Evolutionary conservation across 495 filamentous ascomycete species (phyloP), one percentile per base, ranked within the genome.

Genomic region (Aspergillus haitiensis): DNA sequence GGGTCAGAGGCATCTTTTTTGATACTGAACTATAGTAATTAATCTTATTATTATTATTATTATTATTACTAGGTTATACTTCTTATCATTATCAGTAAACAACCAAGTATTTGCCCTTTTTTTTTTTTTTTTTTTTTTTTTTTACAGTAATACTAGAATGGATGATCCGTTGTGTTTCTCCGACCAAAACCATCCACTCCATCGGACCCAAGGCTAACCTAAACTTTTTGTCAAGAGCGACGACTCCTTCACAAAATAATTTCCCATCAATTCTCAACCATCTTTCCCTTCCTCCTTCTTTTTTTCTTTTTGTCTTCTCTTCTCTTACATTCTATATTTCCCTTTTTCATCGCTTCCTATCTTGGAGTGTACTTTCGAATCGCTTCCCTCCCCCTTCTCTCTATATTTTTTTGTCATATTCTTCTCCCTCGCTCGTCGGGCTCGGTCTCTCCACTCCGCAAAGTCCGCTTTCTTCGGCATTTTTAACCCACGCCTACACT

Each of bases 401-500:
- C 44, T 37, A 46, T 18, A 59, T 18, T 46, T 54, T 54, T 51
- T 53, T 55, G 21, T 27, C 21, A 27, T 27, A 27, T 34, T 8
- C 40, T 44, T 10, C 48, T 52, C 40, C 32, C 12, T 32, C 45
- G 46, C 56, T 55, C 18, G 54, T 60, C 64, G 50, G 60, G 35
- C 21, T 63, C 60, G 46, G 57, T 36, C 45, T 60, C 49, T 56
- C 57, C 63, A 53, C 63, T 61, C 58, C 63, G 56, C 59, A 59
- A 45, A 59, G 47, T 51, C 57, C 60, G 59, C 52, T 57, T 66
- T 59, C 64, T 66, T 66, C 64, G 60, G 60, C 55, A 51, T 58
- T 54, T 55, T 55, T 54, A 56, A 52, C 49, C 39, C 21, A 37
- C 49, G 45, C 44, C 49, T 15, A 47, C 18, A 42, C 58, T 46